Evolutionary conservation across 352 stramenopile species (phyloP), one percentile per base, ranked within the genome.

Genomic region (Peronospora farinosa): DNA sequence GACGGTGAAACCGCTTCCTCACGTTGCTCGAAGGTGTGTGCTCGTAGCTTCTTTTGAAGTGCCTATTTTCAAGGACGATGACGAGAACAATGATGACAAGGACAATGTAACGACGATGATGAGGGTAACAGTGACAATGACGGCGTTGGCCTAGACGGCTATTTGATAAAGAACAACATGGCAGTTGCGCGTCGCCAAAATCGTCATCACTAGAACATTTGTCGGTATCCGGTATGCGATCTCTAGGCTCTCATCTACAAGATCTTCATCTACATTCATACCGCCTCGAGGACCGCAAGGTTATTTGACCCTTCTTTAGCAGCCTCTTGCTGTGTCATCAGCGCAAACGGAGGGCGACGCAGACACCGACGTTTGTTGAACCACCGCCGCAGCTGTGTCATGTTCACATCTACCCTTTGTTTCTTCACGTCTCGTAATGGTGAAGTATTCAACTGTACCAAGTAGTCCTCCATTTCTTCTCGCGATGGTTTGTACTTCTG

Each of bases 281-380:
- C 54, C 2, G 63, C 59, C 51, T 74, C 66, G 8, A 78, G 56
- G 3, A 64, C 57, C 7, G 60, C 56, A 28, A 65, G 48, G 8
- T 64, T 77, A 46, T 77, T 77, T 3, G 68, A 69, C 12, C 69
- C 73, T 66, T 86, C 72, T 45, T 80, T 82, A 3, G 51, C 65
- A 13, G 72, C 68, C n/a, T 88, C 74, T 54, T 88, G 75, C 33
- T 82, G 74, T 8, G 78, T 85, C 81, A 92, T 88, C n/a, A 92
- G 60, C 9, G 81, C 78, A 61, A 88, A 88, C 25, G 81, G 35
- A 21, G 81, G 81, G 12, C 78, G 81, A 27, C 81, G 78, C 23
- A 92, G 71, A 67, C 81, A 92, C 31, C 81, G 77, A 17, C 81
- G 66, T 60, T 92, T 92, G 59, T 92, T 92, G 47, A 92, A 92